Base-by-base conservation (phyloP, 306 rosid genomes). In the Phaseolus lunatus region DNA sequence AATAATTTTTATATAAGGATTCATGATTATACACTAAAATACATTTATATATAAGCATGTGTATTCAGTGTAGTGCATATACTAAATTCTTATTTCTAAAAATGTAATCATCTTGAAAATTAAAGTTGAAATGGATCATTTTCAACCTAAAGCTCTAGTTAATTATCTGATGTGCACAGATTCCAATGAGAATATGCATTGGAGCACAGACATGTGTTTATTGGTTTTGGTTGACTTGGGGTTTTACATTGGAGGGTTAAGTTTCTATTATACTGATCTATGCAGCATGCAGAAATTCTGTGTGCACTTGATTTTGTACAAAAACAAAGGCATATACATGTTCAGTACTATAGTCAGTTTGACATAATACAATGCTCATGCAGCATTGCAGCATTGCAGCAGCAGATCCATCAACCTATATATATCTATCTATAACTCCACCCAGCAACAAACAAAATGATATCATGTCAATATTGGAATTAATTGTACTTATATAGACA, bases 401-500 rank as follows among this genome's bases (percentile, higher is more conserved):
- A 35, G 44, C 44, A 43, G 15, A 43, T 43, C 45, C 4, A 50
- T 59, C 19, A 61, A 61, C 48, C 63, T 39, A 39, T 39, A 37
- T 37, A 2, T 39, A 37, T 37, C 0, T 65, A 20, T 14, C 11
- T 61, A 62, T 31, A 29, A 47, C 35, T 63, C 24, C 24, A 37
- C 43, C 2, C 11, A 52, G 45, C 41, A 41, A 80, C 52, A 64
- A 64, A 78, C 64, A 70, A 59, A 78, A 58, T 58, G 52, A 50
- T 49, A 62, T 43, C 45, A 58, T 73, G 67, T 58, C 20, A 58
- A 58, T 44, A 59, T 58, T 43, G 70, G 39, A 26, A 57, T 48
- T 23, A 54, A 79, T 37, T 62, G 78, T 71, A 79, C 78, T 33
- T 59, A 8, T n/a, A 0, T 47, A 47, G 59, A 70, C 56, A 58